These are phyloP conservation scores for Macrolepiota fuliginosa DNA, from an alignment of 768 basidiomycete species.

Conservation along the genomic window DNA sequence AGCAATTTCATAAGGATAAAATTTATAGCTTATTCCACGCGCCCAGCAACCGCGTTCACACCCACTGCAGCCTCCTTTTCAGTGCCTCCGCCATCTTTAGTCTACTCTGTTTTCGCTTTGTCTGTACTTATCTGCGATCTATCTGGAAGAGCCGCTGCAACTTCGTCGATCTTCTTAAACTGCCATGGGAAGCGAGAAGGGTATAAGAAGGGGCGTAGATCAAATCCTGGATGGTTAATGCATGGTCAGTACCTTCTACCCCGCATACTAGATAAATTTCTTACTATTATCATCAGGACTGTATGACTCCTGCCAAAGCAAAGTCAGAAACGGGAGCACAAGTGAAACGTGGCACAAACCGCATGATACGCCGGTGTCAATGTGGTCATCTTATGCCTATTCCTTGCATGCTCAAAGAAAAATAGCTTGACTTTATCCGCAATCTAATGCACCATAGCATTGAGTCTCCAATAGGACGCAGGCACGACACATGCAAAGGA, in stretches of 20 bases:
- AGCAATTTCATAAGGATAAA: neutral
- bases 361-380: conserved; percentile 93
- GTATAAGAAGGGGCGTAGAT: conserved; percentile 95
- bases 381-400: conserved; percentile 99
- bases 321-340: neutral
- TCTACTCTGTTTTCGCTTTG: conserved; percentile 43
- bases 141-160: conserved; percentile 76
- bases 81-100: neutral
- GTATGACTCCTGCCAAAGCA: conserved; percentile 76
- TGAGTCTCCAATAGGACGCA: neutral
- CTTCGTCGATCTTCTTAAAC: conserved; percentile 91
- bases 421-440: conserved; percentile 97
- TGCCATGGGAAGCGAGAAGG: conserved; percentile 95
- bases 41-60: neutral
- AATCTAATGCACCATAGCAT: conserved; percentile 49
- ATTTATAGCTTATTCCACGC: neutral
- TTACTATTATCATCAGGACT: conserved; percentile 95
- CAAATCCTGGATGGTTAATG: conserved; percentile 62
- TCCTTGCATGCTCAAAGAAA: conserved; percentile 95
- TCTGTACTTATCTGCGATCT: conserved; percentile 43
- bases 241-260: conserved; percentile 12
- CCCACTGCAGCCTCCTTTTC: neutral
- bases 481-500: neutral
- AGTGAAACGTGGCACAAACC: conserved; percentile 42
- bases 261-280: conserved; percentile 21